Evolutionary conservation across 2,329 filamentous ascomycete genomes (phyloP).

Genomic region (Coniochaeta hoffmannii): DNA sequence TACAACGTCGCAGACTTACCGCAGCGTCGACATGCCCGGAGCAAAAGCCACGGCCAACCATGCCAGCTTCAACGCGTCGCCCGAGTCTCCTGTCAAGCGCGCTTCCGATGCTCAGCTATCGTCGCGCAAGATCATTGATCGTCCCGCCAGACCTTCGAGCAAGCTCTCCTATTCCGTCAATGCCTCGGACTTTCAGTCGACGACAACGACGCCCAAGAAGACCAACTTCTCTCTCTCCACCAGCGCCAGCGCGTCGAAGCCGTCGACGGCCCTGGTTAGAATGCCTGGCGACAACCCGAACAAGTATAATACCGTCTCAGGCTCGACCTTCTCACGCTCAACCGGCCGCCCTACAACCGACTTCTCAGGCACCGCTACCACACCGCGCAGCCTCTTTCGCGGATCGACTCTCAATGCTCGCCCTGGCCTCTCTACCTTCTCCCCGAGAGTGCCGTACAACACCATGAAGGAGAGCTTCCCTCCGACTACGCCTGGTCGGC

Average conservation of each 20-base stretch:
- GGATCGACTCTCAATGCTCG: slow-evolving; percentile 19
- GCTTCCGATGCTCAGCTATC: slow-evolving; percentile 24
- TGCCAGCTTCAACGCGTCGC: slow-evolving; percentile 16
- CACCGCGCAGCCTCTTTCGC: slow-evolving; percentile 25
- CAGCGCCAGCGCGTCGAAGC: slow-evolving; percentile 9
- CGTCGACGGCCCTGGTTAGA: slow-evolving; percentile 5
- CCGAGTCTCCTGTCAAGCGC: slow-evolving; percentile 24
- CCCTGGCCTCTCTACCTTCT: slow-evolving; percentile 27
- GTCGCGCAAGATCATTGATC: slow-evolving; percentile 25
- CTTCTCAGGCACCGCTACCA: slow-evolving; percentile 20
- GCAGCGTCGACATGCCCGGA: slow-evolving; percentile 3
- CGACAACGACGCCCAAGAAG: slow-evolving; percentile 6
- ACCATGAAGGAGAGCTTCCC: slow-evolving; percentile 41
- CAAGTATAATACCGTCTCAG: slow-evolving; percentile 11
- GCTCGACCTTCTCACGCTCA: slow-evolving; percentile 9
- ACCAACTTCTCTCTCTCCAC: slow-evolving; percentile 4
- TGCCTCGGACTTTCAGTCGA: slow-evolving; percentile 13
- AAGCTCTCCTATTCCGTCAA: slow-evolving; percentile 17
- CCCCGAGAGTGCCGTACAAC: slow-evolving; percentile 35
- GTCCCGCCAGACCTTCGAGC: slow-evolving; percentile 23
- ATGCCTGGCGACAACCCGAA: slow-evolving; percentile 21
- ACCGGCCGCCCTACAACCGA: slow-evolving; percentile 10
- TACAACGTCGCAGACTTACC: background rate
- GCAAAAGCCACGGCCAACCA: slow-evolving; percentile 9
- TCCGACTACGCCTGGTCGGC: slow-evolving; percentile 35